phyloP scores from a whole-genome alignment of 768 basidiomycete genomes.

The Xerocomellus amylosporus region DNA sequence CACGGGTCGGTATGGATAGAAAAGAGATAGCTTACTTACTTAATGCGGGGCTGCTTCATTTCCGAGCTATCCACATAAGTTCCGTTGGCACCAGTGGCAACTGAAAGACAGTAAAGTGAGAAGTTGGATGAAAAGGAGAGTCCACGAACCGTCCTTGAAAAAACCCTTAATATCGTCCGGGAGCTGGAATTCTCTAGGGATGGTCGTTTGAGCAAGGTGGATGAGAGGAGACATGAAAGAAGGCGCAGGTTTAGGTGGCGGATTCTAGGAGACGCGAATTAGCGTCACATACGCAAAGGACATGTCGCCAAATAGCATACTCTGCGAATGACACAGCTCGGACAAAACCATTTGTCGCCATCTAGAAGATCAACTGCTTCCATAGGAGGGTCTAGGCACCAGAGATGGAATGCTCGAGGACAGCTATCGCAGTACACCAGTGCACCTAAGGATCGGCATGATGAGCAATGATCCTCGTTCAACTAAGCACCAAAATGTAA shows the following conservation, averaged over 20 bases:
- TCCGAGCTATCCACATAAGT: constrained; percentile 81
- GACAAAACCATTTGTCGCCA: constrained; percentile 77
- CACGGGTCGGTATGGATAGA: background rate
- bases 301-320: constrained; percentile 38
- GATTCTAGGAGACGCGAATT: constrained; percentile 46
- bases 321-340: constrained; percentile 63
- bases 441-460: constrained; percentile 77
- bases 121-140: constrained; percentile 6
- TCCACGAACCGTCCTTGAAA: constrained; percentile 79
- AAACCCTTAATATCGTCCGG: constrained; percentile 79
- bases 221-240: constrained; percentile 73
- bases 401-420: constrained; percentile 91
- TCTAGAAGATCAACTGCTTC: constrained; percentile 84
- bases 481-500: constrained; percentile 29
- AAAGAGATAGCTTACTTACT: constrained; percentile 51
- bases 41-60: constrained; percentile 71
- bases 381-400: constrained; percentile 95
- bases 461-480: constrained; percentile 85
- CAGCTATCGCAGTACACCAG: constrained; percentile 98
- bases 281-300: constrained; percentile 5
- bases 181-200: constrained; percentile 81
- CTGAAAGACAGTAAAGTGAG: constrained; percentile 42
- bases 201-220: constrained; percentile 59
- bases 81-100: constrained; percentile 74
- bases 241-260: constrained; percentile 58